These are phyloP conservation scores for Viola pubescens DNA, from an alignment of 441 rosid species.

Conservation along the genomic window DNA sequence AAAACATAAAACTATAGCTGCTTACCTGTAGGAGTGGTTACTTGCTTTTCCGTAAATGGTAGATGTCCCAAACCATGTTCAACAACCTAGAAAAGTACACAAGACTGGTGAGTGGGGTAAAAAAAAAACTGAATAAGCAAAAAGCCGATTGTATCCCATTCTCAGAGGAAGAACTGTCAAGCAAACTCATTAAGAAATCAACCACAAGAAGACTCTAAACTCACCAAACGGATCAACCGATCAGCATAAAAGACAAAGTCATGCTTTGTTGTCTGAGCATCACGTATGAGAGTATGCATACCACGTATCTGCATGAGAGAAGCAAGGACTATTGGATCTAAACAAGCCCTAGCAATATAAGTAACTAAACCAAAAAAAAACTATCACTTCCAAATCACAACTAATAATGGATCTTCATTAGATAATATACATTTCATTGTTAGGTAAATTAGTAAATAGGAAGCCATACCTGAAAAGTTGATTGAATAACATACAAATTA, in stretches of 20 bases:
- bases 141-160: constrained; percentile 1
- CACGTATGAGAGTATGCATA: constrained; percentile 98
- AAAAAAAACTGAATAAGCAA: constrained; percentile 3
- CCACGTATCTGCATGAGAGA: constrained; percentile 75
- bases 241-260: constrained; percentile 94
- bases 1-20: constrained; percentile 15
- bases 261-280: constrained; percentile 85
- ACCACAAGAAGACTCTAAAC: constrained; percentile 15
- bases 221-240: constrained; percentile 90
- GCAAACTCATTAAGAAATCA: constrained; percentile 6
- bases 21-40: constrained; percentile 90
- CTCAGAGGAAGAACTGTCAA: neutral
- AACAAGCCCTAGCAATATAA: constrained; percentile 3
- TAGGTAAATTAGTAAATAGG: constrained; percentile 11
- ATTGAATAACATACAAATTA: constrained; percentile 81
- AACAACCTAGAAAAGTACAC: constrained; percentile 55
- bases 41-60: constrained; percentile 95
- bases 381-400: neutral
- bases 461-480: constrained; percentile 83
- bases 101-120: constrained; percentile 6
- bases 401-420: neutral
- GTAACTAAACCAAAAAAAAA: neutral
- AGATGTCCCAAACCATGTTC: constrained; percentile 98
- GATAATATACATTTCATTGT: neutral
- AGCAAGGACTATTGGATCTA: constrained; percentile 6